These are phyloP conservation scores for Zea luxurians DNA, from an alignment of 176 grass and related monocot species.

Conservation along the genomic window DNA sequence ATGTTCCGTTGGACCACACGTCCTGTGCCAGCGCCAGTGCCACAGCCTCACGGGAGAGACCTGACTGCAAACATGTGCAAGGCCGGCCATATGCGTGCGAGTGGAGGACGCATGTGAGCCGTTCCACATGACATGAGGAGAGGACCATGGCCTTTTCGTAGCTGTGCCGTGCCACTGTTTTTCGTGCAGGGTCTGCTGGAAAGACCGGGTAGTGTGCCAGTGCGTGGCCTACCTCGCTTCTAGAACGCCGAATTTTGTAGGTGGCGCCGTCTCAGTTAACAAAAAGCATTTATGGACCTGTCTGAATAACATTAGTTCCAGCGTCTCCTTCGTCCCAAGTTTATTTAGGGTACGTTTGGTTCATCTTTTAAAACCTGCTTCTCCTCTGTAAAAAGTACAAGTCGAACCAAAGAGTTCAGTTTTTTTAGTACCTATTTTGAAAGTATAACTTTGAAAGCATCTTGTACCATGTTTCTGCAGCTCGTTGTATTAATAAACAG, in stretches of 20 bases:
- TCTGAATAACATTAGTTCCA: neutral
- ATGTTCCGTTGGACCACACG: slow-evolving; percentile 10
- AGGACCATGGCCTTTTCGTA: slow-evolving; percentile 6
- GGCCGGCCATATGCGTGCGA: neutral
- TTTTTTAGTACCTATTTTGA: no score
- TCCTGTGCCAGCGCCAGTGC: neutral
- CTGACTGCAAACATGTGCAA: slow-evolving; percentile 13
- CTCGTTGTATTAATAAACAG: no score
- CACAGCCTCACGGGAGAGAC: neutral
- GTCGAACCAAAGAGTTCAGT: no score
- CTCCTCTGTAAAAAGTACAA: no score
- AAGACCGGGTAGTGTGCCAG: neutral
- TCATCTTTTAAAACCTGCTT: no score
- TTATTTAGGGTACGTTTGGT: no score
- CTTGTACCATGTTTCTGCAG: no score
- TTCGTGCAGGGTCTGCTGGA: neutral
- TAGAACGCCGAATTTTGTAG: neutral
- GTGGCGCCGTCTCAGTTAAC: neutral
- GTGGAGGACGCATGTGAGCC: slow-evolving; percentile 30
- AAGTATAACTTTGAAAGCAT: no score
- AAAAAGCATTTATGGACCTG: neutral
- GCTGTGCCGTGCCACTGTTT: slow-evolving; percentile 20
- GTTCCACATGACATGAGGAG: neutral
- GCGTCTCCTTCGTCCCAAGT: neutral
- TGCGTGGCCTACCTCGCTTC: neutral